Evolutionary conservation across 2,329 filamentous ascomycete species (phyloP).

Genomic region (Xylaria arbuscula): DNA sequence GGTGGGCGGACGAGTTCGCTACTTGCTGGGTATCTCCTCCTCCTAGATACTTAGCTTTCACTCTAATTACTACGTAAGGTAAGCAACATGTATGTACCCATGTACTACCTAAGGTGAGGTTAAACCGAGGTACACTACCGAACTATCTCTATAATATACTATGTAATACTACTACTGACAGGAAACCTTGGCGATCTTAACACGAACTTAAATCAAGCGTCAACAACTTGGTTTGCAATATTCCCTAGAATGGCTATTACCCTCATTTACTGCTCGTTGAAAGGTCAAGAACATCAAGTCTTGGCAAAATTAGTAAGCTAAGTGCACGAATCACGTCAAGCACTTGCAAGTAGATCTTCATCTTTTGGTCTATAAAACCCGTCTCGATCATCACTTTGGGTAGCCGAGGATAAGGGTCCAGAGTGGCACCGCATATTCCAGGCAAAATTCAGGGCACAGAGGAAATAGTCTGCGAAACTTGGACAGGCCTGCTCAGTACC

Average conservation of each 20-base stretch:
- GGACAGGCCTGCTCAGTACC: not conserved
- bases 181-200: slow-evolving; percentile 29
- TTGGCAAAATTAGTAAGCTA: slow-evolving; percentile 19
- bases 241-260: slow-evolving; percentile 22
- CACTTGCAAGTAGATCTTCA: slow-evolving; percentile 28
- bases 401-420: not conserved
- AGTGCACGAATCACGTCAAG: slow-evolving; percentile 31
- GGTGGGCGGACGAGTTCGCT: slow-evolving; percentile 16
- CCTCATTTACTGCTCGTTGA: not conserved
- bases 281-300: slow-evolving; percentile 6
- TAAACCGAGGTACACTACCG: not conserved
- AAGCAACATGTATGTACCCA: too few relatives aligned
- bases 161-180: not conserved
- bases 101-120: too few relatives aligned
- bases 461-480: not conserved
- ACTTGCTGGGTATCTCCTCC: slow-evolving; percentile 7
- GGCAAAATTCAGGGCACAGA: not conserved
- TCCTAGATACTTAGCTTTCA: not conserved
- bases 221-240: slow-evolving; percentile 4
- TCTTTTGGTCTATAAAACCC: slow-evolving; percentile 13
- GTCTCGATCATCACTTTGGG: slow-evolving; percentile 1
- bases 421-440: not conserved
- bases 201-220: slow-evolving; percentile 17
- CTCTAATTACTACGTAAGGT: too few relatives aligned
- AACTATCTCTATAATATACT: not conserved